phyloP scores from a whole-genome alignment of 2,329 filamentous ascomycete species.

The Penicillium aurantiogriseum region DNA sequence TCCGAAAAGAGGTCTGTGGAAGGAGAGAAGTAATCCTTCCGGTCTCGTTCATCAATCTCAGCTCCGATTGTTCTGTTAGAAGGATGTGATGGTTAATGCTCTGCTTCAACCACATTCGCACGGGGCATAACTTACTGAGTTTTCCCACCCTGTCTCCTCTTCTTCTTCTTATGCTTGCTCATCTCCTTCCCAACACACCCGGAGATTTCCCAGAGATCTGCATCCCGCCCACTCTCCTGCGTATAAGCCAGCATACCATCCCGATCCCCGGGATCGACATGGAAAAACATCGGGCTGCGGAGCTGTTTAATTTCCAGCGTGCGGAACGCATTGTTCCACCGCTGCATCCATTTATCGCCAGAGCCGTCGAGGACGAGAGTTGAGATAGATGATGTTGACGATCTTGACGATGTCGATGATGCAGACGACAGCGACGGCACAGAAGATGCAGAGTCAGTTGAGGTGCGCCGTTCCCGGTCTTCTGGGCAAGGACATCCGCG shows the following conservation, averaged over 20 bases:
- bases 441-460: conserved; percentile 20
- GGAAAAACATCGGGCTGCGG: conserved; percentile 79
- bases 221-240: conserved; percentile 58
- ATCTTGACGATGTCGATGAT: conserved; percentile 16
- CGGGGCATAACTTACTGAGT: conserved; percentile 38
- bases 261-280: conserved; percentile 71
- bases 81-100: conserved; percentile 1
- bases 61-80: conserved; percentile 26
- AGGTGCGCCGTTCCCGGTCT: conserved; percentile 13
- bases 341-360: conserved; percentile 63
- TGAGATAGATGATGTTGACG: conserved; percentile 28
- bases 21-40: conserved; percentile 68
- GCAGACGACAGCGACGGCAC: conserved; percentile 20
- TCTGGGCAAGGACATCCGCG: conserved; percentile 7
- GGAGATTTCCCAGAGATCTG: conserved; percentile 66
- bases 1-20: conserved; percentile 61
- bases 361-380: conserved; percentile 68
- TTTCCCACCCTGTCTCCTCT: conserved; percentile 62
- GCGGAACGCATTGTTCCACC: conserved; percentile 69
- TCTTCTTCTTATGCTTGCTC: conserved; percentile 73
- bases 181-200: conserved; percentile 76
- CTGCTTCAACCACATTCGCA: not conserved
- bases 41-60: conserved; percentile 64
- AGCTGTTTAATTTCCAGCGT: conserved; percentile 69
- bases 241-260: conserved; percentile 71